Percentiles rank a stretch among this genome's conserved stretches.
Conservation (phyloP, 352 stramenopile genomes). For the Pythium volutum region DNA sequence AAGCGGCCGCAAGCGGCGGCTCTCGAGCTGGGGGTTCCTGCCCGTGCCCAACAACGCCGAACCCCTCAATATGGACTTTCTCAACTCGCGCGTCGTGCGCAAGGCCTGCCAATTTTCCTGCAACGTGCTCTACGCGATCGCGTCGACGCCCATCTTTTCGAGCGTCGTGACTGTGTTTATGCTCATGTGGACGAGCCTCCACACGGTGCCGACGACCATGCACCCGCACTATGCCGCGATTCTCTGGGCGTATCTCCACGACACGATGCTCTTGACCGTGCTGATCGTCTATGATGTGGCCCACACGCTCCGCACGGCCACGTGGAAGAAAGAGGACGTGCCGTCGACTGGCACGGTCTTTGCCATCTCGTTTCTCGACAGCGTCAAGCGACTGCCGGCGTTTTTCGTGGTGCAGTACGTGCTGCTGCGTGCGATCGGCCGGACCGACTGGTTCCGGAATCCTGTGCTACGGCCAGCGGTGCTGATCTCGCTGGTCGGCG, state of each 20-base stretch:
- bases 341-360: slow-evolving; percentile 52
- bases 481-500: slow-evolving; percentile 46
- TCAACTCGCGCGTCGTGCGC: slow-evolving; percentile 69
- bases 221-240: slow-evolving; percentile 63
- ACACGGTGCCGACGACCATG: slow-evolving; percentile 56
- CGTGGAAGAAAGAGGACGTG: slow-evolving; percentile 74
- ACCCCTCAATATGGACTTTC: slow-evolving; percentile 58
- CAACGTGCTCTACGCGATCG: slow-evolving; percentile 61
- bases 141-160: slow-evolving; percentile 66
- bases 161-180: slow-evolving; percentile 51
- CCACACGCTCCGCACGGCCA: slow-evolving; percentile 55
- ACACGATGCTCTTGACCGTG: slow-evolving; percentile 55
- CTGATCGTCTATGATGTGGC: slow-evolving; percentile 67
- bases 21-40: slow-evolving; percentile 55
- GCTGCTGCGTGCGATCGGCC: slow-evolving; percentile 60
- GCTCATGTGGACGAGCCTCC: slow-evolving; percentile 47
- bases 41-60: slow-evolving; percentile 51
- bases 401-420: slow-evolving; percentile 44
- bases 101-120: slow-evolving; percentile 75
- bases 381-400: slow-evolving; percentile 46
- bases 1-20: slow-evolving; percentile 49
- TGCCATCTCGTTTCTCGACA: slow-evolving; percentile 42
- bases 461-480: slow-evolving; percentile 70
- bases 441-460: slow-evolving; percentile 73
- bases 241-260: slow-evolving; percentile 62